phyloP scores from a whole-genome alignment of 768 basidiomycete species.

The Boletus sp. region DNA sequence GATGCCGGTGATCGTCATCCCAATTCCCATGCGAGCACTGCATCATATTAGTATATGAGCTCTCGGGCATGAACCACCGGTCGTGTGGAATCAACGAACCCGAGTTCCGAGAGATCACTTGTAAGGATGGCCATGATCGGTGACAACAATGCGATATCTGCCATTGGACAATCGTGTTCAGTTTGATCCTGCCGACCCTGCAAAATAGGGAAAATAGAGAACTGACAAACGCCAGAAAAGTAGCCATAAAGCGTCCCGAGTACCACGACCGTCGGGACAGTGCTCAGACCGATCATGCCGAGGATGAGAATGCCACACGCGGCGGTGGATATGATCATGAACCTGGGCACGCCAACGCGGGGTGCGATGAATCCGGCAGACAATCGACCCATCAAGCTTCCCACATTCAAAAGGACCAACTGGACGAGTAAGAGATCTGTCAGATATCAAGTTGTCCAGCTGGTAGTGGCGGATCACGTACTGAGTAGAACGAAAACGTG shows the following conservation, averaged over 20 bases:
- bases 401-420: slow-evolving; percentile 52
- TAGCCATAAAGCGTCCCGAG: slow-evolving; percentile 46
- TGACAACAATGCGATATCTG: slow-evolving; percentile 38
- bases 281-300: slow-evolving; percentile 40
- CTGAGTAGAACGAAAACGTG: slow-evolving; percentile 55
- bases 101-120: slow-evolving; percentile 47
- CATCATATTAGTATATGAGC: background rate
- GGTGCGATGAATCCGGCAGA: slow-evolving; percentile 44
- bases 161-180: background rate
- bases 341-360: slow-evolving; percentile 41
- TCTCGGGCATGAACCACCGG: background rate
- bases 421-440: slow-evolving; percentile 14
- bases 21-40: slow-evolving; percentile 30
- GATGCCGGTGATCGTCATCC: slow-evolving; percentile 3
- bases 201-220: background rate
- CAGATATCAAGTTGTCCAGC: background rate
- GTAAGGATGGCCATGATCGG: slow-evolving; percentile 46
- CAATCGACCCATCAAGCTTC: slow-evolving; percentile 48
- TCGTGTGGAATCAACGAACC: slow-evolving; percentile 24
- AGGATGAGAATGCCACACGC: slow-evolving; percentile 38
- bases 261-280: slow-evolving; percentile 33
- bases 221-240: slow-evolving; percentile 42
- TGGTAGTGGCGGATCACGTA: slow-evolving; percentile 18
- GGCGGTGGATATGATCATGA: slow-evolving; percentile 35
- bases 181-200: background rate